Percentiles rank a stretch among this genome's conserved stretches.
These are phyloP conservation scores for Lavandula angustifolia DNA, from an alignment of 257 asterid genomes.

Conservation along the genomic window DNA sequence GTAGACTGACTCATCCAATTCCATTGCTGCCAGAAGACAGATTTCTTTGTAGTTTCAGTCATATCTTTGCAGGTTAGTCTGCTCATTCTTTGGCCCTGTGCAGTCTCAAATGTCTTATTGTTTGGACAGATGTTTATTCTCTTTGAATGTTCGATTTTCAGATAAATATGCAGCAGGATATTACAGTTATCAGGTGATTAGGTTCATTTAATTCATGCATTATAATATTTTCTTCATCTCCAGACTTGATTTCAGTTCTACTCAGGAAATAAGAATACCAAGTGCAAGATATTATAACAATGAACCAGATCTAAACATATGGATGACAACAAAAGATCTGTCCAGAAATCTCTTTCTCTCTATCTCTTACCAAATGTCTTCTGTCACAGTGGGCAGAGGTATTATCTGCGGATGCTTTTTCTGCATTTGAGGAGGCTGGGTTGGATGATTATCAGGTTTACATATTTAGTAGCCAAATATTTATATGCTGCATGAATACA, in stretches of 20 bases:
- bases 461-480: slow-evolving; percentile 4
- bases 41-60: slow-evolving; percentile 76
- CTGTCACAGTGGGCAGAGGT: slow-evolving; percentile 57
- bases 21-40: slow-evolving; percentile 73
- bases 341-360: not conserved
- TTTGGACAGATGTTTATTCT: not conserved
- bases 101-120: not conserved
- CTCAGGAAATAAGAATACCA: not conserved
- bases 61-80: slow-evolving; percentile 67
- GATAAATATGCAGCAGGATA: slow-evolving; percentile 85
- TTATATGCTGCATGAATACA: not conserved
- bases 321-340: not conserved
- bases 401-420: slow-evolving; percentile 53
- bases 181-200: slow-evolving; percentile 74
- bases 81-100: slow-evolving; percentile 4
- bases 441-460: slow-evolving; percentile 49
- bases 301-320: slow-evolving; percentile 3
- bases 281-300: not conserved
- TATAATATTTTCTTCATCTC: not conserved
- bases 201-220: not conserved
- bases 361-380: slow-evolving; percentile 12
- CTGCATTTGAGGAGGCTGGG: slow-evolving; percentile 58
- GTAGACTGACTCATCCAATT: slow-evolving; percentile 58
- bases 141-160: slow-evolving; percentile 31
- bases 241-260: slow-evolving; percentile 2